A percentile compares a stretch with the other conserved stretches of the same genome.
These are phyloP conservation scores for Stagonosporopsis cucurbitacearum DNA, from an alignment of 2,329 filamentous ascomycete genomes.

Conservation along the genomic window DNA sequence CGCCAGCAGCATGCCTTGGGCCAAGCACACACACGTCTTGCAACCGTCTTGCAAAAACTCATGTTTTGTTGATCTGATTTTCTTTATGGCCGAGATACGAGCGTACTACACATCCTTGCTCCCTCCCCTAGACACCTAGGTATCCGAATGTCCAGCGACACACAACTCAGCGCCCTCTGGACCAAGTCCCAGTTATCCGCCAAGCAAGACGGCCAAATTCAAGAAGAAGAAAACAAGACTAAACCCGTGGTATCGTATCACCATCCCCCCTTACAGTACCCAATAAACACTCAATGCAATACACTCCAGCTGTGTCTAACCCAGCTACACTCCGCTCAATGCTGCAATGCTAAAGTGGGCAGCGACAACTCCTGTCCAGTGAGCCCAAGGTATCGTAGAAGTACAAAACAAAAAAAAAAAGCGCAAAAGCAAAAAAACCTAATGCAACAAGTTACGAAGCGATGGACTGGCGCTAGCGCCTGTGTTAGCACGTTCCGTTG, in stretches of 20 bases:
- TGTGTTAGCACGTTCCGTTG: constrained; percentile 39
- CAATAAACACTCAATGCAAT: constrained; percentile 24
- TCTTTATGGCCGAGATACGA: neutral
- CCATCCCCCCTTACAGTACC: constrained; percentile 30
- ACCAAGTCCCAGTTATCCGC: neutral
- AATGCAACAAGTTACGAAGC: constrained; percentile 56
- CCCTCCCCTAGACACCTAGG: too few species aligned
- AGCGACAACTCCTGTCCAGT: constrained; percentile 29
- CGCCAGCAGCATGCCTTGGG: neutral
- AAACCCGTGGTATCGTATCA: constrained; percentile 43
- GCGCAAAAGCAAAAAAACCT: constrained; percentile 21
- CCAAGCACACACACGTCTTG: neutral
- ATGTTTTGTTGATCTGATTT: neutral
- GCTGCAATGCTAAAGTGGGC: constrained; percentile 24
- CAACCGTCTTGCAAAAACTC: too few species aligned
- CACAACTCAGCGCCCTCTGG: neutral
- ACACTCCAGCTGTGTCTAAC: constrained; percentile 8
- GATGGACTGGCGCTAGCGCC: constrained; percentile 57
- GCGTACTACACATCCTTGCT: neutral
- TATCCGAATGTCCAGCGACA: neutral
- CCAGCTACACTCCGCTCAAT: constrained; percentile 20
- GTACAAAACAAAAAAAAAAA: constrained; percentile 17
- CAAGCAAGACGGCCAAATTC: constrained; percentile 14
- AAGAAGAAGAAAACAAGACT: constrained; percentile 23
- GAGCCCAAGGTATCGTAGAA: constrained; percentile 25